A percentile compares a stretch with the other conserved stretches of the same genome.
These are phyloP conservation scores for Claviceps sp. DNA, from an alignment of 2,329 filamentous ascomycete species.

Conservation along the genomic window DNA sequence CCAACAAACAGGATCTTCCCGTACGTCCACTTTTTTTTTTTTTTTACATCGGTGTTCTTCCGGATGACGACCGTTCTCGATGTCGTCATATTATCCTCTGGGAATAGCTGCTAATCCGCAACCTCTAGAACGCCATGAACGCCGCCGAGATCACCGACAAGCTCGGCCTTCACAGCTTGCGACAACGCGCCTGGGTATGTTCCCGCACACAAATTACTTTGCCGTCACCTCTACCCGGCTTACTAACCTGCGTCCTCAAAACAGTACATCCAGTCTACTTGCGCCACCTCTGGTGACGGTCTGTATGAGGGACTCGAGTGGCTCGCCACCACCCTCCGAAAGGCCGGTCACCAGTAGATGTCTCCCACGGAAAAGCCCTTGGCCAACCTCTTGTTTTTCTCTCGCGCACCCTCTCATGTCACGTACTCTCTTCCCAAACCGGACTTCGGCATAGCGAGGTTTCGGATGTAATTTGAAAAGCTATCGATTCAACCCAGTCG, in stretches of 20 bases:
- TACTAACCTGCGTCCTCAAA: conserved; percentile 4
- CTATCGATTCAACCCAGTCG: conserved; percentile 39
- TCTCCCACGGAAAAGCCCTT: conserved; percentile 20
- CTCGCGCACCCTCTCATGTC: conserved; percentile 23
- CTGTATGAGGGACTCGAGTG: conserved; percentile 98
- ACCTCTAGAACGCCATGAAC: conserved; percentile 87
- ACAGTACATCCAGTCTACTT: conserved; percentile 98
- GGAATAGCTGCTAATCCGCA: conserved; percentile 5
- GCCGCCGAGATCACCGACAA: conserved; percentile 99
- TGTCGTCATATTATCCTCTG: background rate
- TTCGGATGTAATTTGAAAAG: conserved; percentile 46
- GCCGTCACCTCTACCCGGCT: background rate
- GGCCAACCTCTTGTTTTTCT: conserved; percentile 20
- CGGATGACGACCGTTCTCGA: background rate
- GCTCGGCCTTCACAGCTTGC: conserved; percentile 97
- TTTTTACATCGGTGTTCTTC: background rate
- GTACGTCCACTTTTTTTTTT: conserved; percentile 41
- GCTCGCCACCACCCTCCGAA: conserved; percentile 72
- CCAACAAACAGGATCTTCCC: conserved; percentile 99
- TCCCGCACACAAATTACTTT: background rate
- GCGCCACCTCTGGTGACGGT: conserved; percentile 97
- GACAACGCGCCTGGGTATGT: conserved; percentile 97
- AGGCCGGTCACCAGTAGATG: conserved; percentile 54
- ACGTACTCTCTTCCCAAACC: conserved; percentile 25
- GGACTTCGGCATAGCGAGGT: conserved; percentile 30